Evolutionary conservation across 202 grass and related monocot genomes (phyloP), one percentile per base, ranked within the genome.

Genomic region (Zizania palustris): DNA sequence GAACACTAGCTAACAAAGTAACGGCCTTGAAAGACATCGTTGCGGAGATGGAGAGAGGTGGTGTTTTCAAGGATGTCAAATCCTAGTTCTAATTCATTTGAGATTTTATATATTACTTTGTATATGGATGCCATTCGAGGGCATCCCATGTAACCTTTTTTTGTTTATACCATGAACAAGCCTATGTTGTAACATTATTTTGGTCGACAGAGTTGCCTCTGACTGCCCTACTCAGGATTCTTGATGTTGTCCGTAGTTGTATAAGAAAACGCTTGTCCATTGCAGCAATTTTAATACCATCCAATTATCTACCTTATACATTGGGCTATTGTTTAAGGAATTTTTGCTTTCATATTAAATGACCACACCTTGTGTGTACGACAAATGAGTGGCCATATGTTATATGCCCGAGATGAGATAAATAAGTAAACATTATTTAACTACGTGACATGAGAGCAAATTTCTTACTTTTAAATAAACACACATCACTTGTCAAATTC

Each of bases 1-100:
- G 91, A 89, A 98, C 95, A 60, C 74, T 98, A 77, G 91, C 95
- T 60, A 88, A 85, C 78, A 98, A 98, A 87, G 95, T 98, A 33
- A 85, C 91, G 4, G 89, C 95, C 40, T 81, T 98, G 60, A 94
- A 88, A 85, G 95, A 98, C 44, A 85, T 94, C 42, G 89, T 98
- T 6, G 80, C 82, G 4, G 91, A 98, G 71, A 86, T 98, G 82
- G 95, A 98, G 53, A 88, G 76, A 35, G 89, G 87, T 44, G 95
- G 95, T 39, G 56, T 92, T 65, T 90, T 98, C 76, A 98, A 94
- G 77, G 95, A 98, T 69, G 87, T 92, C 82, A 89, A 80, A 59
- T 90, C 87, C 14, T 92, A 92, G 77, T 67, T 69, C 60, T 80
- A 54, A 63, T 73, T 55, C 57, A 56, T 69, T 60, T 72, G 84